phyloP scores from a whole-genome alignment of 148 eudicot genomes.

The Limonium bicolor region DNA sequence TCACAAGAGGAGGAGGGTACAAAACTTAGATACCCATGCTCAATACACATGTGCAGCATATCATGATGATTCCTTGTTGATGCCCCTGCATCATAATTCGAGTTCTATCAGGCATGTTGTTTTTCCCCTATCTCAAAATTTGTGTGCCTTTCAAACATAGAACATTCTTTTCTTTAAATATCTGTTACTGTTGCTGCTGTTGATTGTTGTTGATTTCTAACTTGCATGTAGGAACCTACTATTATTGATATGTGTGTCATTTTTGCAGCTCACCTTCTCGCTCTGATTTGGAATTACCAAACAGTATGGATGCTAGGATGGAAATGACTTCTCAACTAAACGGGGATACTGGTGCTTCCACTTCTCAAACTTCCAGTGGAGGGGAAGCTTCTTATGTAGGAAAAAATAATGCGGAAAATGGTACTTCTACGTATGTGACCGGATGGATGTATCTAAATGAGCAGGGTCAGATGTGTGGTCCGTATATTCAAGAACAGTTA shows the following conservation, averaged over 20 bases:
- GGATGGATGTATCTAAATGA: constrained; percentile 97
- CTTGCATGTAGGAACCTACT: neutral
- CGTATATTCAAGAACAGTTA: constrained; percentile 74
- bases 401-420: constrained; percentile 11
- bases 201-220: neutral
- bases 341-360: constrained; percentile 19
- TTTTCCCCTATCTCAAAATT: no score
- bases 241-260: neutral
- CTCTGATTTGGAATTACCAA: constrained; percentile 14
- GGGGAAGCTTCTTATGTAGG: constrained; percentile 19
- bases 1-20: constrained; percentile 15
- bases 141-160: no score
- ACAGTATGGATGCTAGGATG: constrained; percentile 13
- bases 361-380: constrained; percentile 13
- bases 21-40: constrained; percentile 5
- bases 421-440: constrained; percentile 22
- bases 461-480: constrained; percentile 84
- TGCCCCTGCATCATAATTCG: constrained; percentile 1
- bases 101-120: no score
- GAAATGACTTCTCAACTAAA: constrained; percentile 36
- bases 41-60: constrained; percentile 5
- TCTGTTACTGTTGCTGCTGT: neutral
- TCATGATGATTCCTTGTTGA: constrained; percentile 1
- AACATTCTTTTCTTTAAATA: no score
- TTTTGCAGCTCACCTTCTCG: constrained; percentile 16